These are phyloP conservation scores for Pisolithus thermaeus DNA, from an alignment of 1,284 basidiomycete species.

Conservation along the genomic window DNA sequence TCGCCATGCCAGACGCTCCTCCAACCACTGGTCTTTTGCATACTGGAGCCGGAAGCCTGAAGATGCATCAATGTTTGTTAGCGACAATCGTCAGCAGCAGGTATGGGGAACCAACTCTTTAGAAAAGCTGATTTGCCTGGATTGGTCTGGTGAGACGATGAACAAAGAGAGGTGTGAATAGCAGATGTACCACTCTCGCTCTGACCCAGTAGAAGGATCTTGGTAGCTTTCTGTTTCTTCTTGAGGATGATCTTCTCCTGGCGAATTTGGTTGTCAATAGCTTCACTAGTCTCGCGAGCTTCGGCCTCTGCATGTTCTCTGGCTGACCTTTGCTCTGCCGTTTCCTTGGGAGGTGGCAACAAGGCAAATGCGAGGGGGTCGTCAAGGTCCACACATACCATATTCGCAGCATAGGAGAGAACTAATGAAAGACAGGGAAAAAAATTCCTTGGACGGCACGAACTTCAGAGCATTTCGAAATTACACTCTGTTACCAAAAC, in stretches of 20 bases:
- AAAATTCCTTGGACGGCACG: not conserved
- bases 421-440: too few relatives aligned
- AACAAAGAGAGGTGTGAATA: not conserved
- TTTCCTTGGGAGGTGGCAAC: constrained; percentile 55
- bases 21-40: constrained; percentile 58
- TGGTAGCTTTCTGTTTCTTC: constrained; percentile 53
- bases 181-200: constrained; percentile 58
- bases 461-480: not conserved
- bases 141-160: constrained; percentile 31
- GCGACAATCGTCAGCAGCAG: constrained; percentile 1
- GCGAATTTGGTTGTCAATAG: constrained; percentile 63
- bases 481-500: too few relatives aligned
- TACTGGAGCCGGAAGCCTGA: constrained; percentile 69
- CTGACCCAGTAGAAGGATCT: constrained; percentile 61
- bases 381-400: constrained; percentile 24
- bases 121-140: constrained; percentile 48
- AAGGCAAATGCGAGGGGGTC: constrained; percentile 56
- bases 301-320: constrained; percentile 56
- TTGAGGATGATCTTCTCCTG: constrained; percentile 47
- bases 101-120: constrained; percentile 36
- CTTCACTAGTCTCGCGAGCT: constrained; percentile 53
- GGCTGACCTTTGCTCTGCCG: constrained; percentile 42
- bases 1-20: constrained; percentile 68
- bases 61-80: not conserved
- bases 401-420: not conserved